Percentiles rank a stretch among this genome's conserved stretches.
phyloP scores from a whole-genome alignment of 2,329 filamentous ascomycete species.

The Cladosporium sp. region DNA sequence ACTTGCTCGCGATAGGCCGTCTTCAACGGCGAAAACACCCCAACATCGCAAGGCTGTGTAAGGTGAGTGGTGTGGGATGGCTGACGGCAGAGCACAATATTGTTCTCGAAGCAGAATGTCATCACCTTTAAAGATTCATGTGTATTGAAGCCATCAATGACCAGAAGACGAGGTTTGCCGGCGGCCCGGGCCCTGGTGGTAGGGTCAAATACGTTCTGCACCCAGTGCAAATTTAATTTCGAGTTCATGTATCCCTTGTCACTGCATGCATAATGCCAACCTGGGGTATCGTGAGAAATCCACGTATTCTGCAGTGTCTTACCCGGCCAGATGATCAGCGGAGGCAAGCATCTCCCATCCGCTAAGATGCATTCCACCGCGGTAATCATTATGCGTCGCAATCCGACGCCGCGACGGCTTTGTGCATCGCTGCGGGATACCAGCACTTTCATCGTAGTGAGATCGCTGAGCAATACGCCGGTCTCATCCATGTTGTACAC shows the following conservation, averaged over 20 bases:
- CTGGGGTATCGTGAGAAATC: conserved; percentile 23
- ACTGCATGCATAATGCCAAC: conserved; percentile 17
- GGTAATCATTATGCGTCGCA: conserved; percentile 23
- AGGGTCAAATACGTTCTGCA: conserved; percentile 7
- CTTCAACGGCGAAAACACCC: conserved; percentile 14
- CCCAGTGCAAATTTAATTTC: not conserved
- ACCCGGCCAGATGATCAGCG: conserved; percentile 26
- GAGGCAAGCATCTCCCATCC: conserved; percentile 22
- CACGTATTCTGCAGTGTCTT: conserved; percentile 24
- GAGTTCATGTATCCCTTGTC: conserved; percentile 5
- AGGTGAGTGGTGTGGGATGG: conserved; percentile 25
- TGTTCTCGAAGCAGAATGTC: conserved; percentile 29
- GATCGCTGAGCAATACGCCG: conserved; percentile 26
- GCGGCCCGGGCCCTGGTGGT: not conserved
- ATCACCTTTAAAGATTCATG: conserved; percentile 17
- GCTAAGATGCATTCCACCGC: conserved; percentile 23
- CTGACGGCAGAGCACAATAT: conserved; percentile 31
- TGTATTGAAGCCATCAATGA: not conserved
- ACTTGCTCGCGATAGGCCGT: conserved; percentile 15
- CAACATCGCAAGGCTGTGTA: conserved; percentile 25
- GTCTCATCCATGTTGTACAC: conserved; percentile 35
- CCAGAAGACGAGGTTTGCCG: not conserved
- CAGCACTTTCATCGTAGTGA: conserved; percentile 28
- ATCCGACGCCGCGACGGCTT: conserved; percentile 21
- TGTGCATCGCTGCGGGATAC: conserved; percentile 24